phyloP scores from a whole-genome alignment of 352 stramenopile species.

The Globisporangium okanoganense region DNA sequence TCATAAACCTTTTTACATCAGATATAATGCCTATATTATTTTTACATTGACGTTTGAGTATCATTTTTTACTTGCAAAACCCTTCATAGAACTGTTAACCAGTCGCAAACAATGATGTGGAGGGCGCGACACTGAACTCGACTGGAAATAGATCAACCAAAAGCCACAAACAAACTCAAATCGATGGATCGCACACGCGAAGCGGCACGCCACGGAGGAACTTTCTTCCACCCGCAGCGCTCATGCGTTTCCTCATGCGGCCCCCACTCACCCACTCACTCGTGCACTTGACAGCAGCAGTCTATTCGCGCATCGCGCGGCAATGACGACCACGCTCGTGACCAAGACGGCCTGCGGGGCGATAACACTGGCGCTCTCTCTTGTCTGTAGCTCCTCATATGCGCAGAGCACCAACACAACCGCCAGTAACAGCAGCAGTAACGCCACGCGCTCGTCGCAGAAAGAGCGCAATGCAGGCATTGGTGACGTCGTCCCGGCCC shows the following conservation, averaged over 20 bases:
- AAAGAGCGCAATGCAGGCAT: background rate
- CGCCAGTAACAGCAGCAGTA: background rate
- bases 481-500: background rate
- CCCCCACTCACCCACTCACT: background rate
- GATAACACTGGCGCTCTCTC: background rate
- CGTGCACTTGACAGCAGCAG: background rate
- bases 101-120: background rate
- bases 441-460: background rate
- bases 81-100: background rate
- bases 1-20: background rate
- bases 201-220: slow-evolving; percentile 12
- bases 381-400: background rate
- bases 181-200: slow-evolving; percentile 6
- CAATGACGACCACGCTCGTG: background rate
- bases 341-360: background rate
- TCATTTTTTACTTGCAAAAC: too few relatives aligned
- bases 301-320: background rate
- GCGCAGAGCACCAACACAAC: background rate
- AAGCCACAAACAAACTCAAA: background rate
- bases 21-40: background rate
- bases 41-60: background rate
- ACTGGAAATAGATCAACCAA: slow-evolving; percentile 1
- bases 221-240: slow-evolving; percentile 7
- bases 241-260: background rate
- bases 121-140: background rate